Percentiles rank a stretch among this genome's conserved stretches.
Conservation (phyloP, 2,329 filamentous ascomycete genomes). For the Exserohilum rostratum region DNA sequence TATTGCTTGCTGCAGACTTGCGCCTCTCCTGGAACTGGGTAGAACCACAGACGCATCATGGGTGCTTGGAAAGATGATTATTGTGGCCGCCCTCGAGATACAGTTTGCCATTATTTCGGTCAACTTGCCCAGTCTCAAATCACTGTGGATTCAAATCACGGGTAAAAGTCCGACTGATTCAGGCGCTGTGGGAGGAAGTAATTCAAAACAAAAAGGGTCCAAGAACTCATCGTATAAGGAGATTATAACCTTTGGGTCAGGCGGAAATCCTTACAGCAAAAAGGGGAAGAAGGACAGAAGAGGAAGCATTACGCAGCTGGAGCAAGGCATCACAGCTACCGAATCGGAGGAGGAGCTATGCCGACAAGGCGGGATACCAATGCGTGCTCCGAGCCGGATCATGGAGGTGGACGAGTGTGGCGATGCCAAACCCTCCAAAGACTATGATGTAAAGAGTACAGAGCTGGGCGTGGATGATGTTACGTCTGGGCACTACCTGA, state of each 20-base stretch:
- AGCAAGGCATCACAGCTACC: not conserved
- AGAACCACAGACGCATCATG: not conserved
- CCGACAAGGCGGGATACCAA: not conserved
- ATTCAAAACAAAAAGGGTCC: not conserved
- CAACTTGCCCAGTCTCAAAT: not conserved
- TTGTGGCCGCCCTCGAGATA: not conserved
- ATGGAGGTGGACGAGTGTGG: not conserved
- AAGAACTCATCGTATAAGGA: not conserved
- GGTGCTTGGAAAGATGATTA: not conserved
- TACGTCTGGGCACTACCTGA: not conserved
- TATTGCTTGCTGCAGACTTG: conserved; percentile 1
- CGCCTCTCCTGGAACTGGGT: not conserved
- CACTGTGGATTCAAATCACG: not conserved
- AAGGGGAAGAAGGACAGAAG: not conserved
- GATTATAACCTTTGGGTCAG: not conserved
- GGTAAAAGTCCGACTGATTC: not conserved
- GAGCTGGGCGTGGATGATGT: not conserved
- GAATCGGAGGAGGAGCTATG: conserved; percentile 5
- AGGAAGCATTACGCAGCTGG: not conserved
- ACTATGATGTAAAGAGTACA: not conserved
- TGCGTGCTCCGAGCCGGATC: not conserved
- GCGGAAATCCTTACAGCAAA: not conserved
- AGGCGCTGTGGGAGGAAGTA: not conserved
- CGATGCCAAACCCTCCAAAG: not conserved
- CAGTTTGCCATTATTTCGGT: conserved; percentile 3